phyloP scores from a whole-genome alignment of 805 yeast species.

The Candida silvicultrix region DNA sequence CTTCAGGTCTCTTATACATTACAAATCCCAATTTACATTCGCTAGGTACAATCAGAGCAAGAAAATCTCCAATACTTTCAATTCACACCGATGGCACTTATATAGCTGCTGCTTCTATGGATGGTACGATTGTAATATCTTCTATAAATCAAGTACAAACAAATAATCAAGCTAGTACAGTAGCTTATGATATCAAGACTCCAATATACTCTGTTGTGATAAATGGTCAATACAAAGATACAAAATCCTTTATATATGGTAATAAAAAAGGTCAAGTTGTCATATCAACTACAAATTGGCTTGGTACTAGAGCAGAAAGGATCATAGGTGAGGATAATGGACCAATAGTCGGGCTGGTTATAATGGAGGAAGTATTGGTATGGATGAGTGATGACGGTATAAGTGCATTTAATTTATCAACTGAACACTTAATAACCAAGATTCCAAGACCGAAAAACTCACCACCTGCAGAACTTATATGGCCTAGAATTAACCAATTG shows the following conservation, averaged over 20 bases:
- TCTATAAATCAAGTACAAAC: conserved; percentile 32
- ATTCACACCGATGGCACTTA: conserved; percentile 65
- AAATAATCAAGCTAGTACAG: conserved; percentile 15
- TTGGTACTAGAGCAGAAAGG: conserved; percentile 73
- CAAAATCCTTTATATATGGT: conserved; percentile 72
- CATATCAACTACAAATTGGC: conserved; percentile 76
- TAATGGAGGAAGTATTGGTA: conserved; percentile 57
- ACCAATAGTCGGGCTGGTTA: conserved; percentile 62
- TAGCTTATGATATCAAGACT: conserved; percentile 75
- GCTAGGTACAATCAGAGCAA: conserved; percentile 73
- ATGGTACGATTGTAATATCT: conserved; percentile 86
- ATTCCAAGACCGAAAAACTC: conserved; percentile 50
- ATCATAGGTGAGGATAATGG: conserved; percentile 55
- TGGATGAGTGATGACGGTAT: conserved; percentile 88
- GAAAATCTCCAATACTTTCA: conserved; percentile 75
- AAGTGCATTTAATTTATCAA: conserved; percentile 51
- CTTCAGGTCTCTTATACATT: conserved; percentile 75
- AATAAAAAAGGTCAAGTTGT: conserved; percentile 85
- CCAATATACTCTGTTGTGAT: conserved; percentile 86
- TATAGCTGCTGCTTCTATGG: conserved; percentile 88
- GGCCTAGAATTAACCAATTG: conserved; percentile 70
- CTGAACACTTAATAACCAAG: conserved; percentile 41
- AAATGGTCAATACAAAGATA: conserved; percentile 57
- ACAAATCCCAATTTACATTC: conserved; percentile 52
- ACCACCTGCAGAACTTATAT: conserved; percentile 69